Evolutionary conservation across 192 early-diverging fungal species (phyloP).

Genomic region (Dissophora ornata): DNA sequence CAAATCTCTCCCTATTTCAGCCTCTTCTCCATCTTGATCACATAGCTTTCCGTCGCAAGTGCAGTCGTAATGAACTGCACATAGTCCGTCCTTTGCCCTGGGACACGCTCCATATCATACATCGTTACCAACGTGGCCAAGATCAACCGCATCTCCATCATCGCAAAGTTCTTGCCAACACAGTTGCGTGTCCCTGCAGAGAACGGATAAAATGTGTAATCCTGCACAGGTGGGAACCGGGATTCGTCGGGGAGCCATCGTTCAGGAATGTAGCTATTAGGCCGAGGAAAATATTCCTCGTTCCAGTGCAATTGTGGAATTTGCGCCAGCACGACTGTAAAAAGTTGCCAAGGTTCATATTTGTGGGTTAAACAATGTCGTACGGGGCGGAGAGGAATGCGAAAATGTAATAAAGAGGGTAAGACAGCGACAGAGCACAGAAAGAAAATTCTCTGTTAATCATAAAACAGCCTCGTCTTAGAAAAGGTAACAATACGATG

Average conservation of each 20-base stretch:
- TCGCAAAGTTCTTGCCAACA: constrained; percentile 63
- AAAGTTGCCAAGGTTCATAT: no score
- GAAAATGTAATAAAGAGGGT: no score
- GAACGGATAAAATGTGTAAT: constrained; percentile 60
- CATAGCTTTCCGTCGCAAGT: constrained; percentile 51
- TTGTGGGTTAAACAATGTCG: no score
- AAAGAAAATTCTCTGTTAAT: no score
- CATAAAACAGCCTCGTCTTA: no score
- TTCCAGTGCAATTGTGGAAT: constrained; percentile 21
- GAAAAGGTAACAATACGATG: no score
- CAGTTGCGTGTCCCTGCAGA: constrained; percentile 61
- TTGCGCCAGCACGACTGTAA: constrained; percentile 30
- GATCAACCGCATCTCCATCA: constrained; percentile 63
- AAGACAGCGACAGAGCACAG: not conserved
- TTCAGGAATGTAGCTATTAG: constrained; percentile 32
- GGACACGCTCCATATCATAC: constrained; percentile 58
- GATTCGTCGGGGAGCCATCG: constrained; percentile 40
- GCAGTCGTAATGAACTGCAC: constrained; percentile 58
- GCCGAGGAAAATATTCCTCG: constrained; percentile 25
- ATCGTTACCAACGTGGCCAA: constrained; percentile 56
- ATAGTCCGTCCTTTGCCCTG: constrained; percentile 47
- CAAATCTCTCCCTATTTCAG: not conserved
- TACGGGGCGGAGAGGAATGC: no score
- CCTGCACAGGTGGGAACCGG: constrained; percentile 31
- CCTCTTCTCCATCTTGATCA: constrained; percentile 48